phyloP scores from a whole-genome alignment of 228 moss, liverwort and hornwort species.

The Sphagnum fallax region DNA sequence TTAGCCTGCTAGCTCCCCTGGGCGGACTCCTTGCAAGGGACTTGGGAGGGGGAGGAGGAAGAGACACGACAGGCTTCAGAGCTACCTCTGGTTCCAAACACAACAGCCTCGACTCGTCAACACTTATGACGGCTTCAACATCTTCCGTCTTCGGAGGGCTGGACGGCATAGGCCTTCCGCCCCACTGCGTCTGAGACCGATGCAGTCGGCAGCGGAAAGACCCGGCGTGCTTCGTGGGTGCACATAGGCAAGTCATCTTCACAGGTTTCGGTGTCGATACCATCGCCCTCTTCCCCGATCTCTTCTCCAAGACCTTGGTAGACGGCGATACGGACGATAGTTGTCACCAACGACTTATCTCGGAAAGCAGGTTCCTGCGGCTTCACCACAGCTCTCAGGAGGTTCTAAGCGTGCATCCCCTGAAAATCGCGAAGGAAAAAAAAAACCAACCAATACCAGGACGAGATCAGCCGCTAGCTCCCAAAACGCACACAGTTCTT shows the following conservation, averaged over 20 bases:
- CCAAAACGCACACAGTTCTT: too few relatives aligned
- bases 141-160: constrained; percentile 15
- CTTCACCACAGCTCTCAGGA: too few relatives aligned
- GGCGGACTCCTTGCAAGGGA: constrained; percentile 20
- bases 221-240: constrained; percentile 80
- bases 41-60: constrained; percentile 9
- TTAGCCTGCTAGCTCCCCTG: constrained; percentile 23
- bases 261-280: neutral
- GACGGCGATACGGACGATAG: too few relatives aligned
- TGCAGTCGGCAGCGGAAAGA: constrained; percentile 83
- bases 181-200: constrained; percentile 56
- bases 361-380: too few relatives aligned
- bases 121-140: constrained; percentile 13
- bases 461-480: too few relatives aligned
- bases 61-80: constrained; percentile 6
- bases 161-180: constrained; percentile 32
- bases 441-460: too few relatives aligned
- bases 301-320: too few relatives aligned
- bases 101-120: constrained; percentile 15
- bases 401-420: too few relatives aligned
- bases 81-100: neutral
- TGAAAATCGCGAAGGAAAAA: too few relatives aligned
- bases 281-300: too few relatives aligned
- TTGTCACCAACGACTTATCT: too few relatives aligned
- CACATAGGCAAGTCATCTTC: constrained; percentile 78